phyloP scores from a whole-genome alignment of 2,329 filamentous ascomycete genomes.

The Phoma sp. region DNA sequence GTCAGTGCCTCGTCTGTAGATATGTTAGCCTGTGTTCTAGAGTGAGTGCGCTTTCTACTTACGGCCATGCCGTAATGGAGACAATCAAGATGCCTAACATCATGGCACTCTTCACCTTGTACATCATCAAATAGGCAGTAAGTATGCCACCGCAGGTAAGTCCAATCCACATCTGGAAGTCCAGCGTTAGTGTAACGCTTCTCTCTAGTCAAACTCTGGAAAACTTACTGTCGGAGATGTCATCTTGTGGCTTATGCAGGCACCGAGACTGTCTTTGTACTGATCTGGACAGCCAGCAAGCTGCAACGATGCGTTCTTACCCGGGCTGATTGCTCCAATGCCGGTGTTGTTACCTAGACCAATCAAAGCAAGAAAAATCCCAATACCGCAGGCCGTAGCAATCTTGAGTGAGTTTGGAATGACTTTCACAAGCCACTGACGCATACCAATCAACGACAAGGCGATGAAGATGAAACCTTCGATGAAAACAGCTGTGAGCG shows the following conservation, averaged over 20 bases:
- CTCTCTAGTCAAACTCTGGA: conserved; percentile 1
- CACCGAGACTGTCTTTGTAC: conserved; percentile 56
- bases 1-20: conserved; percentile 63
- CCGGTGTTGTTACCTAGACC: conserved; percentile 81
- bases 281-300: conserved; percentile 76
- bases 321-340: conserved; percentile 77
- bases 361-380: conserved; percentile 78
- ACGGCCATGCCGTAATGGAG: conserved; percentile 86
- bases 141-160: conserved; percentile 85
- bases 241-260: conserved; percentile 78
- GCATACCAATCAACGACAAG: conserved; percentile 79
- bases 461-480: conserved; percentile 87
- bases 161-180: conserved; percentile 75
- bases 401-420: conserved; percentile 87
- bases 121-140: conserved; percentile 82
- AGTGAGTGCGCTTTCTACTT: conserved; percentile 21
- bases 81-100: conserved; percentile 83
- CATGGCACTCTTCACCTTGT: conserved; percentile 85
- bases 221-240: conserved; percentile 68
- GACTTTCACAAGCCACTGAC: conserved; percentile 85
- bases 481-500: conserved; percentile 85
- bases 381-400: conserved; percentile 84
- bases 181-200: conserved; percentile 13
- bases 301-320: conserved; percentile 69
- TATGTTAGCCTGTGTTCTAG: conserved; percentile 24